Base-by-base conservation (phyloP, 1,284 basidiomycete species). In the Pyrrhoderma noxium region DNA sequence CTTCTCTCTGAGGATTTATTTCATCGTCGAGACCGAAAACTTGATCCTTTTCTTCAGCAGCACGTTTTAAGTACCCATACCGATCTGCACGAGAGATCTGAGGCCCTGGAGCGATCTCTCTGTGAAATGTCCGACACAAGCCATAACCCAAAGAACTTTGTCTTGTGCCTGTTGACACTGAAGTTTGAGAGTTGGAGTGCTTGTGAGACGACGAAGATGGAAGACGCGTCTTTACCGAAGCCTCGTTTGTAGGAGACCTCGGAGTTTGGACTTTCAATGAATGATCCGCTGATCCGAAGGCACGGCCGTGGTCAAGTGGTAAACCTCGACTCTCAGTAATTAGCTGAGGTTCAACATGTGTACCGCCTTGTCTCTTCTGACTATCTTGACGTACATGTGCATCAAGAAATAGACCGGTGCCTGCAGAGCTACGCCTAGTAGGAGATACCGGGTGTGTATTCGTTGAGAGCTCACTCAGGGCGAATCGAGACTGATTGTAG, bases 381-480 rank as follows among this genome's bases (percentile, higher is more conserved):
- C 37, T 16, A n/a, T 44, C 38, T 18, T 41, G 25, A 47, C 52
- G 40, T 27, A 51, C 22, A 37, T 42, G 47, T 3, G 36, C 45
- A 31, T 54, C 53, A 21, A 54, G 44, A 34, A 41, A 34, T 2
- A 44, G 31, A n/a, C 47, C 47, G 9, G 53, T 54, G 5, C 53
- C 53, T 14, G 53, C 53, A 13, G 53, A 54, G 21, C 49, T 54
- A 14, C 49, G 49, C 13, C 53, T 27, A 9, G 53, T 47, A 0
- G 52, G 41, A 18, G 52, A 48, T 9, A 44, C 31, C 18, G 41
- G 39, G 34, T 40, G 22, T 25, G 31, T 37, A 14, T 19, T 18
- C 19, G 45, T 44, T n/a, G 52, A 49, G 11, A 45, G 19, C 13
- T 53, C 47, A 22, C 47, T 50, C 23, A 25, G 27, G 4, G 43